These are phyloP conservation scores for Tetraselmis striata DNA, from an alignment of 139 green algal genomes.

Conservation along the genomic window DNA sequence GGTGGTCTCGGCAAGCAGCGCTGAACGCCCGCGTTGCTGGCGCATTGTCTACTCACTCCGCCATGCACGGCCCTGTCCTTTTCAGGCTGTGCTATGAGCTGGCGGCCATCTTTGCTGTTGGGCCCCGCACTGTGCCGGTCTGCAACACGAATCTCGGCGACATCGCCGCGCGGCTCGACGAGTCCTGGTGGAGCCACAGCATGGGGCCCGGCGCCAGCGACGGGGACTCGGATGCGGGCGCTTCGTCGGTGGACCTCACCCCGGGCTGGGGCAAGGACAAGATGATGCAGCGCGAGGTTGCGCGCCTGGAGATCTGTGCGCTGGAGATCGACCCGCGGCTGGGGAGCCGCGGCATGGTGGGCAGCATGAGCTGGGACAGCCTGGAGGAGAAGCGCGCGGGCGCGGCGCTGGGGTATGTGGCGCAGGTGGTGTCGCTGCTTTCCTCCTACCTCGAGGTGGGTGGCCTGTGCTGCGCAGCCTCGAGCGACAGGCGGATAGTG, in stretches of 20 bases:
- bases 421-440: conserved; percentile 42
- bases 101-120: background rate
- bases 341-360: background rate
- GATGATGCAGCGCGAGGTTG: background rate
- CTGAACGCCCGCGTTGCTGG: too few species aligned
- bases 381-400: background rate
- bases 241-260: background rate
- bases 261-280: background rate
- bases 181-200: background rate
- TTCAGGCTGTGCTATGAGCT: background rate
- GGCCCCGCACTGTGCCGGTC: background rate
- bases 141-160: background rate
- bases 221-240: background rate
- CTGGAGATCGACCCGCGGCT: background rate
- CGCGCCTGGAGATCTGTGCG: background rate
- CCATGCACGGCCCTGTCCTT: too few species aligned
- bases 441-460: conserved; percentile 40
- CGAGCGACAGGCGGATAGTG: too few species aligned
- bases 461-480: too few species aligned
- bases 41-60: too few species aligned
- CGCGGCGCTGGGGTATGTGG: conserved; percentile 56
- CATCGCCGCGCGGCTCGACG: background rate
- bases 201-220: background rate
- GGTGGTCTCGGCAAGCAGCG: too few species aligned
- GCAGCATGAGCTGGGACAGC: background rate